Conservation (phyloP, 305 asterid genomes). For the Fraxinus ornus region DNA sequence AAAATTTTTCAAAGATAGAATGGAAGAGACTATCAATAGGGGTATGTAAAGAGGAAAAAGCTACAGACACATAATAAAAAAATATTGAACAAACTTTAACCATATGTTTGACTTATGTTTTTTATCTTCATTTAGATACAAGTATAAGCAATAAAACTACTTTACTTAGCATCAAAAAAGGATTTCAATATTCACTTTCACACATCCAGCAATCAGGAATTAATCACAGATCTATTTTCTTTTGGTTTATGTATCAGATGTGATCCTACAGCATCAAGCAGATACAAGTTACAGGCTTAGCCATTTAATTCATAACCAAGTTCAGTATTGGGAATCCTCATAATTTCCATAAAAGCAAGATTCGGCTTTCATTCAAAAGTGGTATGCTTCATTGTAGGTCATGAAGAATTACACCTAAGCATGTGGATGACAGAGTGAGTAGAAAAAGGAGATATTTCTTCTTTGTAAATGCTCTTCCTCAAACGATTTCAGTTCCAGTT, state of each 20-base stretch:
- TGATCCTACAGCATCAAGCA: not conserved
- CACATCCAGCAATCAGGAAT: not conserved
- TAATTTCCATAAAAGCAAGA: not conserved
- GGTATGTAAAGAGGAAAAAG: constrained; percentile 12
- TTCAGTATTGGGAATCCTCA: not conserved
- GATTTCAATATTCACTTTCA: not conserved
- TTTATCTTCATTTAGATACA: not conserved
- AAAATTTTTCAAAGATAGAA: not conserved
- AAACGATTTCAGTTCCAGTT: not conserved
- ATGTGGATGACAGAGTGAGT: not conserved
- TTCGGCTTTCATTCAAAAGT: not conserved
- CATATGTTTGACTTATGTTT: not conserved
- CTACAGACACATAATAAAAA: not conserved
- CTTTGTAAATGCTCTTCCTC: not conserved
- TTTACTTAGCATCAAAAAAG: not conserved
- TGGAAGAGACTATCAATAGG: not conserved
- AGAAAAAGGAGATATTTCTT: not conserved
- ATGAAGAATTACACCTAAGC: not conserved
- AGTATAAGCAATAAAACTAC: not conserved
- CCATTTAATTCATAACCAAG: not conserved
- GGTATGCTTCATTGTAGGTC: not conserved
- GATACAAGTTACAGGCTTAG: not conserved
- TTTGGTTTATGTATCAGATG: not conserved
- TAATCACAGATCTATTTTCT: not conserved
- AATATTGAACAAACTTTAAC: not conserved